Evolutionary conservation across 306 rosid genomes (phyloP).

Genomic region (Fragaria ananassa): DNA sequence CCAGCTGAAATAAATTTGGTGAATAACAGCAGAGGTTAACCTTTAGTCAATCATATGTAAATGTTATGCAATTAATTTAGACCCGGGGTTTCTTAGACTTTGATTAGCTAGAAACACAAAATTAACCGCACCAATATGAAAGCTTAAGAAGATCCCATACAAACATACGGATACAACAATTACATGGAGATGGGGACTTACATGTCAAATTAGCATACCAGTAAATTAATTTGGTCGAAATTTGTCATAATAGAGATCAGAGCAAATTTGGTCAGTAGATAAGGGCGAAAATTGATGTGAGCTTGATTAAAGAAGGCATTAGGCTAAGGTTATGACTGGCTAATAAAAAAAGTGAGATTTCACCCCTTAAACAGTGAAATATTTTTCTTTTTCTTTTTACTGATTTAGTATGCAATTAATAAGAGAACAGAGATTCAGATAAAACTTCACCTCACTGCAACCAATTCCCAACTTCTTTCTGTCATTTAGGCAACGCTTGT

Average conservation of each 20-base stretch:
- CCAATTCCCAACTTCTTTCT: conserved; percentile 94
- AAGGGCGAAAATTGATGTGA: neutral
- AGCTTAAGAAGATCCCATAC: too few relatives aligned
- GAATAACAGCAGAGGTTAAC: neutral
- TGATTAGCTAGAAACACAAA: neutral
- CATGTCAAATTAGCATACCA: neutral
- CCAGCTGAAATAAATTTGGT: neutral
- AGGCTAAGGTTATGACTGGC: neutral
- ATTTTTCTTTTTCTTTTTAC: neutral
- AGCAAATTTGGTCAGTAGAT: neutral
- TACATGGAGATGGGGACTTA: neutral
- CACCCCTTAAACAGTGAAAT: neutral
- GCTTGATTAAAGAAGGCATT: neutral
- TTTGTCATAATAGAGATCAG: neutral
- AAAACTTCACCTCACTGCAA: conserved; percentile 84
- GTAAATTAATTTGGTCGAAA: neutral
- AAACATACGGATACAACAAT: neutral
- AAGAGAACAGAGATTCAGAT: conserved; percentile 19
- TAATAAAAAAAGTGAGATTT: neutral
- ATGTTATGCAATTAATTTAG: neutral
- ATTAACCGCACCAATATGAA: neutral
- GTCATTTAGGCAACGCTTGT: conserved; percentile 78
- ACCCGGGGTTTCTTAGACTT: neutral
- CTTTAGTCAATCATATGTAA: neutral
- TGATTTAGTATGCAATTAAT: conserved; percentile 15